Percentiles rank a stretch among this genome's conserved stretches.
These are phyloP conservation scores for Schizonepeta tenuifolia DNA, from an alignment of 257 asterid genomes.

Conservation along the genomic window DNA sequence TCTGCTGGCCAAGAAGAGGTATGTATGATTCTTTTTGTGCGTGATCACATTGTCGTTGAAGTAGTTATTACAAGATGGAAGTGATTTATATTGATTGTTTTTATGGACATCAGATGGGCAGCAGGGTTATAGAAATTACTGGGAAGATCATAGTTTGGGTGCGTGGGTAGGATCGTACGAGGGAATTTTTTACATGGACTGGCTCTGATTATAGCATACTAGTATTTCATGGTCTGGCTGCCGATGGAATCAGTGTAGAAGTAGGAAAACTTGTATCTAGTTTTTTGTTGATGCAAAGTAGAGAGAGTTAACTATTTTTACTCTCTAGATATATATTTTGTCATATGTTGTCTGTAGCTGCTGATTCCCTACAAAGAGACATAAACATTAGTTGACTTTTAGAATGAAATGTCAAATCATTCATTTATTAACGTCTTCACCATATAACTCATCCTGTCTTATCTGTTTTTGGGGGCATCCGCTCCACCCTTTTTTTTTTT, in stretches of 20 bases:
- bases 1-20: constrained; percentile 80
- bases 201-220: constrained; percentile 42
- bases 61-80: background rate
- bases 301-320: background rate
- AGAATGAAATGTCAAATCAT: constrained; percentile 1
- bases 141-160: constrained; percentile 49
- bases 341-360: background rate
- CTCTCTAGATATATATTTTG: too few species aligned
- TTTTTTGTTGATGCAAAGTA: background rate
- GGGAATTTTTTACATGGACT: constrained; percentile 68
- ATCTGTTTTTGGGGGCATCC: background rate
- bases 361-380: background rate
- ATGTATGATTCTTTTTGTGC: constrained; percentile 19
- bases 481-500: background rate
- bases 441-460: background rate
- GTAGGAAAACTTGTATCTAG: background rate
- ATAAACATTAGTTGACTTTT: background rate
- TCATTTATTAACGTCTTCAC: background rate
- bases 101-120: constrained; percentile 31
- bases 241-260: background rate
- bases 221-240: background rate
- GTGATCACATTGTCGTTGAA: background rate
- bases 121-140: constrained; percentile 39
- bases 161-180: constrained; percentile 71
- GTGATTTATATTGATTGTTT: constrained; percentile 13